Base-by-base conservation (phyloP, 2,329 filamentous ascomycete species). In the Waltergamsia citrina region DNA sequence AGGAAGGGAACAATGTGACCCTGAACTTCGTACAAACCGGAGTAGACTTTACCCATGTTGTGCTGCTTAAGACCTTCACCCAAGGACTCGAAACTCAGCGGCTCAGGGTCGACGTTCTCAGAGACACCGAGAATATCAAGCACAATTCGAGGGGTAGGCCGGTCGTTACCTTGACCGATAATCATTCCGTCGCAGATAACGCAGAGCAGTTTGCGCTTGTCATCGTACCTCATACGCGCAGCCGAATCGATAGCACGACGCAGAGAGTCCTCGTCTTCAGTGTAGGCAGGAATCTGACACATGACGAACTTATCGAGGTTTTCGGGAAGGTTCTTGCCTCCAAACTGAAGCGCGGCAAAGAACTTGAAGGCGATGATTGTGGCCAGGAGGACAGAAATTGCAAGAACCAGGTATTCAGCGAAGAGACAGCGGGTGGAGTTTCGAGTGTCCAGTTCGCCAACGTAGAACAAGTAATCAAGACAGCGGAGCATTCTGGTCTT, bases 1-100 rank as follows among this genome's bases (percentile, higher is more conserved):
- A 98, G 57, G 74, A 94, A 98, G 16, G 92, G 92, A 29, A 98
- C 92, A 45, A 98, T 96, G 54, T 98, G 90, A 42, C 92, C 92
- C 53, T 95, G 85, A 6, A 95, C 88, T 61, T 98, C 92, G 56
- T 98, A 98, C 5, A 98, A 69, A 51, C 92, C 92, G 15, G 92
- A 95, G 62, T 98, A 98, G 43, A 95, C 78, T 62, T 98, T 98
- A 59, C 85, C 92, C 90, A 96, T 96, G 60, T 98, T 98, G 68
- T 96, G 92, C 59, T 96, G 92, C 64, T 94, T 94, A 62, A 83
- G 76, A 54, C 92, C 92, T 60, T 96, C 90, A 38, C 92, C 92
- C 23, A 98, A 74, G 52, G 86, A 90, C 56, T 98, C 90, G 48
- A 98, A 98, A 68, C 87, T 95, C 38, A 98, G 70, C 3, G 92